Evolutionary conservation across 371 early-diverging fungal species (phyloP), one percentile per base, ranked within the genome.

Genomic region (Mucor piriformis): DNA sequence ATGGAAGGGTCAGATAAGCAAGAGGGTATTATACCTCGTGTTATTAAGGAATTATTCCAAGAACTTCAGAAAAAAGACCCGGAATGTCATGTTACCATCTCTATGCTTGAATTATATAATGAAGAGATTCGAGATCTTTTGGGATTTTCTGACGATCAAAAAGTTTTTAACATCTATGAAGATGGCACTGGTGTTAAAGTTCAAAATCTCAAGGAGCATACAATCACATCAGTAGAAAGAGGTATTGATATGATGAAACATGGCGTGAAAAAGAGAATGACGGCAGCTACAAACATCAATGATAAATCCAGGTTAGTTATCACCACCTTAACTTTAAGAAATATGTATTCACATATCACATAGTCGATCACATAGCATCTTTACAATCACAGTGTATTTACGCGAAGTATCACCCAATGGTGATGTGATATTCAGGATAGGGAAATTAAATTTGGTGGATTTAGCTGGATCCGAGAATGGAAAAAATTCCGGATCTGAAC

Each of bases 401-500:
- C 89, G 88, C 57, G 93, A 94, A 65, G 73, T 85, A 0, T 79
- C 89, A 0, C 79, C 84, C 0, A 89, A 88, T 23, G 94, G 94
- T 7, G 92, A 94, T 62, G 93, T 92, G 29, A 70, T 92, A 0
- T 62, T 94, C 4, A 92, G 90, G 70, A 85, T 91, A 15, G 98
- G 99, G 35, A 94, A 94, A 56, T 76, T 99, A 29, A 92, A 95
- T 64, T 84, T 99, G 51, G 99, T 99, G 2, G 99, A 99, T 76
- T 66, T 99, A 50, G 99, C 99, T 6, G 99, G 99, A 3, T 93
- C 94, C 20, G 99, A 99, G 66, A 93, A 97, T 69, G 88, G 97
- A 54, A 86, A 86, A 6, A 86, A 90, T 25, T 93, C 96, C 3
- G 95, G 97, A 3, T 97, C 97, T 0, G 93, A 93, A 66, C 86